Evolutionary conservation across 805 yeast genomes (phyloP).

Genomic region (Wickerhamomyces rabaulensis): DNA sequence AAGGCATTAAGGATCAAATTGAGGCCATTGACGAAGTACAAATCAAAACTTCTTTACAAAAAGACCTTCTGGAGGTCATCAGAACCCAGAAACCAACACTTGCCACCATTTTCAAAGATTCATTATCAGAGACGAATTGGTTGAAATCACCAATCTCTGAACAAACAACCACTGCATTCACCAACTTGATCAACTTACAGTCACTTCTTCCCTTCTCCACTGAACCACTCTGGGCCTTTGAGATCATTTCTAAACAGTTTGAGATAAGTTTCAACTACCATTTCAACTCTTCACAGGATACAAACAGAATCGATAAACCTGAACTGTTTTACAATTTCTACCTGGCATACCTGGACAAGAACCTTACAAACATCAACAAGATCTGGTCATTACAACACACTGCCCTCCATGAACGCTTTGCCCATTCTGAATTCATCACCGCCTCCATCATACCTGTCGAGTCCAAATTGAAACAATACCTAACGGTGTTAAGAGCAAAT

Average conservation of each 20-base stretch:
- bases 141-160: constrained; percentile 6
- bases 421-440: constrained; percentile 36
- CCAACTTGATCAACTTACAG: constrained; percentile 13
- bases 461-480: constrained; percentile 31
- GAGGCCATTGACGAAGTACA: constrained; percentile 1
- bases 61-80: constrained; percentile 7
- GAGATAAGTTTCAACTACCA: constrained; percentile 48
- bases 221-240: constrained; percentile 46
- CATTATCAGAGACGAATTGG: constrained; percentile 15
- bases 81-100: constrained; percentile 9
- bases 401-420: constrained; percentile 22
- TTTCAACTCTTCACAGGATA: constrained; percentile 39
- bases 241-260: constrained; percentile 40
- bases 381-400: constrained; percentile 32
- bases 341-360: constrained; percentile 39
- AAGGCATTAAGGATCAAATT: constrained; percentile 5
- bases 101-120: constrained; percentile 4
- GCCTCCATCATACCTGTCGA: constrained; percentile 38
- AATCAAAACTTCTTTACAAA: neutral
- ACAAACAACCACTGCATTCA: constrained; percentile 3
- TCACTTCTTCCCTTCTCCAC: constrained; percentile 7
- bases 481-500: constrained; percentile 20
- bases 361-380: constrained; percentile 35
- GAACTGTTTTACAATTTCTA: constrained; percentile 48
- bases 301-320: constrained; percentile 42